Conservation (phyloP, 2,329 filamentous ascomycete species). For the Trichoderma cornu-damae region DNA sequence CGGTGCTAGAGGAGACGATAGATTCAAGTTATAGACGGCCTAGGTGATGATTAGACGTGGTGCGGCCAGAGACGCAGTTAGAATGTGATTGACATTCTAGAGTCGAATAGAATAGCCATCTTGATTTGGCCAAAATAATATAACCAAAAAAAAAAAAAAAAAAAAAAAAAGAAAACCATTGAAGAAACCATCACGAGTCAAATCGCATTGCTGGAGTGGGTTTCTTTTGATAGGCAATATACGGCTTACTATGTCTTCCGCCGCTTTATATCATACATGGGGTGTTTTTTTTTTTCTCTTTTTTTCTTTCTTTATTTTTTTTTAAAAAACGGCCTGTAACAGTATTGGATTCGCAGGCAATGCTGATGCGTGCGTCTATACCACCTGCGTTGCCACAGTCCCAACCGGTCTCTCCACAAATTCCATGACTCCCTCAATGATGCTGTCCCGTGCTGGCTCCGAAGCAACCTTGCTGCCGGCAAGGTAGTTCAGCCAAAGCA, state of each 20-base stretch:
- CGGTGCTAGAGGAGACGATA: background rate
- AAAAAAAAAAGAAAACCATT: background rate
- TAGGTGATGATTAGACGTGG: background rate
- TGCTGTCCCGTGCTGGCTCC: slow-evolving; percentile 70
- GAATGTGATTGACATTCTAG: background rate
- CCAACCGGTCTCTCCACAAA: slow-evolving; percentile 85
- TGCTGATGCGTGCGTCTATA: slow-evolving; percentile 26
- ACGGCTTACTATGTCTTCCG: background rate
- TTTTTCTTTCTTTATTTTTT: too few relatives aligned
- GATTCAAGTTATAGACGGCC: background rate
- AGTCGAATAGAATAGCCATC: background rate
- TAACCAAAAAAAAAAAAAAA: background rate
- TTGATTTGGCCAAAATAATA: background rate
- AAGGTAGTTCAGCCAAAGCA: slow-evolving; percentile 88
- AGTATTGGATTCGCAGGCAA: too few relatives aligned
- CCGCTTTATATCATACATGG: background rate
- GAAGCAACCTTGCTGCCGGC: slow-evolving; percentile 82
- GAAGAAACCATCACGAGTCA: background rate
- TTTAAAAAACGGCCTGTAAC: background rate
- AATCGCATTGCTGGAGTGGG: background rate
- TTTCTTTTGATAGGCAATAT: background rate
- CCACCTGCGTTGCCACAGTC: slow-evolving; percentile 75
- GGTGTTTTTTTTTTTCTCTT: background rate
- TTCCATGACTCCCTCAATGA: slow-evolving; percentile 82
- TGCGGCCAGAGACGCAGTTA: background rate